Evolutionary conservation across 1,284 basidiomycete species (phyloP).

Genomic region (Filobasidium uniguttulatum): DNA sequence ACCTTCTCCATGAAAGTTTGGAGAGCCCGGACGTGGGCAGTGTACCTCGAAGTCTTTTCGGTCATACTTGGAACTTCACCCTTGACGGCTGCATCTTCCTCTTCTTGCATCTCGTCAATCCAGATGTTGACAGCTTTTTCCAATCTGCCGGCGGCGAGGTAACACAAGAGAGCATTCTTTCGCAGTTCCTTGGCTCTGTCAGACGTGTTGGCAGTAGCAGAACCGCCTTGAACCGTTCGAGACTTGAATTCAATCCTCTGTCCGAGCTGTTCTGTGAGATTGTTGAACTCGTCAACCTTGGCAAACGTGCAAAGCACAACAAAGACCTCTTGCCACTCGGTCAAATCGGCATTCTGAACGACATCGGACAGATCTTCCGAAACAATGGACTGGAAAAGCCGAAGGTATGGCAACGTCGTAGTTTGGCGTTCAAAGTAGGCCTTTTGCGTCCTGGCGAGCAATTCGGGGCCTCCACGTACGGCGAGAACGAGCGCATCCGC

Average conservation of each 20-base stretch:
- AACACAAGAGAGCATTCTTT: constrained; percentile 84
- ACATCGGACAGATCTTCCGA: constrained; percentile 83
- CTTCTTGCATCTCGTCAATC: constrained; percentile 80
- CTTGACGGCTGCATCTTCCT: constrained; percentile 46
- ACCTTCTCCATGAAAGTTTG: constrained; percentile 97
- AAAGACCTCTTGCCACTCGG: constrained; percentile 95
- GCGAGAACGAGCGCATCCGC: constrained; percentile 91
- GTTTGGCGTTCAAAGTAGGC: constrained; percentile 82
- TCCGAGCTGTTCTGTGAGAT: constrained; percentile 81
- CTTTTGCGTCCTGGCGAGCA: constrained; percentile 81
- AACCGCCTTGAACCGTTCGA: constrained; percentile 45
- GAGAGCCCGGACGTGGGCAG: constrained; percentile 73
- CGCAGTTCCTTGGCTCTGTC: constrained; percentile 48
- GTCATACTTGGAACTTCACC: constrained; percentile 30
- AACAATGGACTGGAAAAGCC: constrained; percentile 90
- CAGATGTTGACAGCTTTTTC: constrained; percentile 86
- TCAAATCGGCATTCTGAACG: constrained; percentile 86
- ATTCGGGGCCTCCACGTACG: constrained; percentile 74
- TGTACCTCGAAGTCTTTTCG: constrained; percentile 52
- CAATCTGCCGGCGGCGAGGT: constrained; percentile 75
- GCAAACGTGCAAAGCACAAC: constrained; percentile 96
- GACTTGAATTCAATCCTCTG: constrained; percentile 76
- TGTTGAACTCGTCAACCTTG: constrained; percentile 65
- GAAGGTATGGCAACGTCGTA: constrained; percentile 67
- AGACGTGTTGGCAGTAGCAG: constrained; percentile 32